Percentiles rank a stretch among this genome's conserved stretches.
phyloP scores from a whole-genome alignment of 495 filamentous ascomycete species.

The Lepraria neglecta region DNA sequence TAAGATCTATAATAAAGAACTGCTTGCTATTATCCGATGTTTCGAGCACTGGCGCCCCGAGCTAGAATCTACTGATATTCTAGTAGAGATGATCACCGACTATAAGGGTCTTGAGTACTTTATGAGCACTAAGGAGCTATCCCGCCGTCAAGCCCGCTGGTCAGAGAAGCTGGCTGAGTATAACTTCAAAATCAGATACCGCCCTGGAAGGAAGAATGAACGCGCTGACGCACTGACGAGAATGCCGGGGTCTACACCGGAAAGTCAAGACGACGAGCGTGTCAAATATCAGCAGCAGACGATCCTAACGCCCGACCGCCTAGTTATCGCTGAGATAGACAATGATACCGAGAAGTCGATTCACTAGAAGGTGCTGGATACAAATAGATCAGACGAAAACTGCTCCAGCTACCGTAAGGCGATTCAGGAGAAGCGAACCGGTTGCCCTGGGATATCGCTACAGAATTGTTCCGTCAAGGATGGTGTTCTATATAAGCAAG shows the following conservation, averaged over 20 bases:
- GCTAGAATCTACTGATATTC: constrained; percentile 21
- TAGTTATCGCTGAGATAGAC: neutral
- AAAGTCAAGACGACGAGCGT: neutral
- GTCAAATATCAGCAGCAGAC: constrained; percentile 13
- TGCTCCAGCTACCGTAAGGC: neutral
- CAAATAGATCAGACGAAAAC: neutral
- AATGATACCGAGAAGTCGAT: neutral
- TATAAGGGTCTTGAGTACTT: constrained; percentile 30
- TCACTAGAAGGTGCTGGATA: neutral
- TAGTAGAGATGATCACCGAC: constrained; percentile 23
- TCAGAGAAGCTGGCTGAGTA: too few species aligned
- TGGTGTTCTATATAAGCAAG: neutral
- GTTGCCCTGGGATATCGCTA: too few species aligned
- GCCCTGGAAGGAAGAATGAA: constrained; percentile 15
- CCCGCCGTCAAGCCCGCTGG: neutral
- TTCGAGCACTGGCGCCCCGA: constrained; percentile 34
- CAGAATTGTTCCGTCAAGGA: neutral
- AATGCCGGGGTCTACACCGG: neutral
- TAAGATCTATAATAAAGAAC: constrained; percentile 28
- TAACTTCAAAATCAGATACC: too few species aligned
- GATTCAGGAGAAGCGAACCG: neutral
- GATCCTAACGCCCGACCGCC: neutral
- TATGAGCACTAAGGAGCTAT: constrained; percentile 28
- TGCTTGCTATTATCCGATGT: constrained; percentile 34
- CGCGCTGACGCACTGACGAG: constrained; percentile 27